Evolutionary conservation across 176 grass and related monocot species (phyloP).

Genomic region (Triticum timopheevii): DNA sequence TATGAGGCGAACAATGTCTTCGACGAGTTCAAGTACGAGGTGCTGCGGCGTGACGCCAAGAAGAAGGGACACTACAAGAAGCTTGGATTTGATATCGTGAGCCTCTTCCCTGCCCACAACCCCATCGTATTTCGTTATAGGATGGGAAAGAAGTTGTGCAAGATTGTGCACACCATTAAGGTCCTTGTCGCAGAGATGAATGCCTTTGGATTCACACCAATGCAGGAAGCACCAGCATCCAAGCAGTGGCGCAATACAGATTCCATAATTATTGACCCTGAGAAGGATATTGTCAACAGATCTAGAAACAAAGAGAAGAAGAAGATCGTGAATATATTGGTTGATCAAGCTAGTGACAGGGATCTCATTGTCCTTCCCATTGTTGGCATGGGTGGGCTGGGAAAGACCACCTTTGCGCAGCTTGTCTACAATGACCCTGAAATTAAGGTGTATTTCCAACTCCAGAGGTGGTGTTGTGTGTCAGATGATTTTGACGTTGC

Average conservation of each 20-base stretch:
- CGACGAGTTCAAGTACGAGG: too few relatives aligned
- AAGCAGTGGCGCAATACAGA: background rate
- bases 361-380: conserved; percentile 19
- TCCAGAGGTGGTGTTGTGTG: too few relatives aligned
- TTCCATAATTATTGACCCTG: conserved; percentile 1
- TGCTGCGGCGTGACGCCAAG: too few relatives aligned
- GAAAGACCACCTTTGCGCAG: conserved; percentile 37
- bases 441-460: too few relatives aligned
- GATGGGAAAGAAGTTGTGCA: background rate
- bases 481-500: too few relatives aligned
- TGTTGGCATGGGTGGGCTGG: conserved; percentile 26
- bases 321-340: background rate
- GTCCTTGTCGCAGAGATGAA: background rate
- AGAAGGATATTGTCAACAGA: background rate
- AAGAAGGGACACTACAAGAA: background rate
- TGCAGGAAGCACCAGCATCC: background rate
- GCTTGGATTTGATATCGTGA: background rate
- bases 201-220: background rate
- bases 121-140: background rate
- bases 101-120: background rate
- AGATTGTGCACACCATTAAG: conserved; percentile 6
- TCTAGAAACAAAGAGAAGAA: too few relatives aligned
- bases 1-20: background rate
- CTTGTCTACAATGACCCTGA: conserved; percentile 30
- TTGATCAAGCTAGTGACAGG: background rate